phyloP scores from a whole-genome alignment of 768 basidiomycete genomes.

The Hericium rajendrae region DNA sequence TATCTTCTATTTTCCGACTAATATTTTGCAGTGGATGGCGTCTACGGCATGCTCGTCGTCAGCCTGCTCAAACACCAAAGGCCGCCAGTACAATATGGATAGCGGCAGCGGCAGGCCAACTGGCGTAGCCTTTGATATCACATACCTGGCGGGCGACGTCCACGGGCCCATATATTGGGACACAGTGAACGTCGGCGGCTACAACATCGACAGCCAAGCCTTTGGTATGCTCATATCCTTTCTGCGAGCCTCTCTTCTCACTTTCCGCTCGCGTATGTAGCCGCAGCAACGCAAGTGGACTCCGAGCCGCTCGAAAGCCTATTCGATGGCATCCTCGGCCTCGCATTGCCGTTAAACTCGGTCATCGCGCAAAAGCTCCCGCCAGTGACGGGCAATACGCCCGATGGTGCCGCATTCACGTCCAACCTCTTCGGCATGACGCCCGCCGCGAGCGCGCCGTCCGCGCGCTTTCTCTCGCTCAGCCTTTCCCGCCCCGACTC shows the following conservation, averaged over 20 bases:
- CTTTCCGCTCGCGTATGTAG: conserved; percentile 23
- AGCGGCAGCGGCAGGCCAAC: conserved; percentile 38
- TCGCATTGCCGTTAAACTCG: conserved; percentile 68
- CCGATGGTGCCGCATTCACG: conserved; percentile 57
- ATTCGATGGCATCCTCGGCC: conserved; percentile 65
- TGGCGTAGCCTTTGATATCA: conserved; percentile 34
- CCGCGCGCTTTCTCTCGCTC: conserved; percentile 57
- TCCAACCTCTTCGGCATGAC: conserved; percentile 69
- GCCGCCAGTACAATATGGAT: conserved; percentile 39
- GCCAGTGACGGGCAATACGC: conserved; percentile 35
- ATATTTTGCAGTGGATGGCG: conserved; percentile 54
- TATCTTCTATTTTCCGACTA: not conserved
- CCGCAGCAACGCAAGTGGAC: conserved; percentile 44
- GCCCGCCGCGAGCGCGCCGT: conserved; percentile 40
- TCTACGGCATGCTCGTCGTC: conserved; percentile 53
- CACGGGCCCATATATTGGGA: conserved; percentile 67
- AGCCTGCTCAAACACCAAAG: conserved; percentile 36
- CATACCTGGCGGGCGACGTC: conserved; percentile 51
- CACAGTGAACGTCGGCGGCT: conserved; percentile 49
- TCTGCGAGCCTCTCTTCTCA: not conserved
- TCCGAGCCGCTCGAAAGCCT: conserved; percentile 46
- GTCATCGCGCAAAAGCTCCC: conserved; percentile 45
- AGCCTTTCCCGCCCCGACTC: conserved; percentile 62
- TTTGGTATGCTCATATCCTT: conserved; percentile 36
- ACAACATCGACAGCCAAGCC: conserved; percentile 56